These are phyloP conservation scores for Orbilia javanica DNA, from an alignment of 2,329 filamentous ascomycete species.

Conservation along the genomic window DNA sequence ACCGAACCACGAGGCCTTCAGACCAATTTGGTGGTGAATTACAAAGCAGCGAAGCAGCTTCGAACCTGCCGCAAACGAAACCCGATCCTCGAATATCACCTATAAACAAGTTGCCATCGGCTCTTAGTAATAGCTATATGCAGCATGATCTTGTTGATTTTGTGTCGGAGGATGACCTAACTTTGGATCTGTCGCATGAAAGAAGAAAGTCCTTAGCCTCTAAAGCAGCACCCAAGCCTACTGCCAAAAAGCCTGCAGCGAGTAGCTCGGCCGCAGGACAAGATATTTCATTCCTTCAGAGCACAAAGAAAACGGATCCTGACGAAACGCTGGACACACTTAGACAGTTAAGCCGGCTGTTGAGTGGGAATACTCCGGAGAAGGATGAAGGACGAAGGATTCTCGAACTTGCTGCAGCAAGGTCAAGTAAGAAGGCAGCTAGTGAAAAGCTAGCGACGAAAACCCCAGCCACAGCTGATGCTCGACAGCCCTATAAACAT, in stretches of 20 bases:
- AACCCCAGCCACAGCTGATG: conserved; percentile 1
- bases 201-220: neutral
- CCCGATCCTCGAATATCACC: conserved; percentile 17
- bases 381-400: conserved; percentile 38
- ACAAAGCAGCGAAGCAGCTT: conserved; percentile 8
- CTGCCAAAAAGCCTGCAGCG: conserved; percentile 7
- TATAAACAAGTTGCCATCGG: neutral
- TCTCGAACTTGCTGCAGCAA: conserved; percentile 25
- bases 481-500: conserved; percentile 44
- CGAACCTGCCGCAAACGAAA: conserved; percentile 1
- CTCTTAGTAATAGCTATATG: conserved; percentile 41
- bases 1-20: neutral
- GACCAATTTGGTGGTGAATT: conserved; percentile 52
- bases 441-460: conserved; percentile 7
- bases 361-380: conserved; percentile 42
- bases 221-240: neutral
- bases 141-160: conserved; percentile 50
- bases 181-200: conserved; percentile 31
- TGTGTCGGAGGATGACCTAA: conserved; percentile 52
- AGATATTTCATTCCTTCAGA: conserved; percentile 44
- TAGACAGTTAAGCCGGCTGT: conserved; percentile 48
- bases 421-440: conserved; percentile 19
- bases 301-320: conserved; percentile 36
- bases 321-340: conserved; percentile 54
- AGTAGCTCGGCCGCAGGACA: conserved; percentile 21